Evolutionary conservation across 2,329 filamentous ascomycete species (phyloP).

Genomic region (Claviceps quebecensis): DNA sequence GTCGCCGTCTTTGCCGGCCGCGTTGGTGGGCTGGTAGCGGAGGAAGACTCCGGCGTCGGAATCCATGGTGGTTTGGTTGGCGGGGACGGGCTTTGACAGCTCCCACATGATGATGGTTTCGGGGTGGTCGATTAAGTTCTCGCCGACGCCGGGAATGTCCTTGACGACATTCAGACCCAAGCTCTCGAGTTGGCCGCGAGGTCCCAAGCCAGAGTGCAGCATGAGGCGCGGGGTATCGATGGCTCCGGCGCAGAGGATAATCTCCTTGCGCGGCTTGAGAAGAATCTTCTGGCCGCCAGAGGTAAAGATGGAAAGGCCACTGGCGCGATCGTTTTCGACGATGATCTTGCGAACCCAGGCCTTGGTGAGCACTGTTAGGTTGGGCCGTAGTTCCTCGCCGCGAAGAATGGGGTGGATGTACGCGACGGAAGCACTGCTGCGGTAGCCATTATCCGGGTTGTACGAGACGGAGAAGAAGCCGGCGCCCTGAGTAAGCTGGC

Average conservation of each 20-base stretch:
- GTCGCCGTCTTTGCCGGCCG: constrained; percentile 52
- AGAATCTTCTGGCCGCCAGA: constrained; percentile 37
- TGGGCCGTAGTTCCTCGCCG: constrained; percentile 68
- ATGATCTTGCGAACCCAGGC: constrained; percentile 78
- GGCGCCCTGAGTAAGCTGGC: constrained; percentile 59
- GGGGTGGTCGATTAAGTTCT: constrained; percentile 47
- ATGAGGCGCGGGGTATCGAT: constrained; percentile 64
- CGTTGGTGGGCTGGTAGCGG: constrained; percentile 59
- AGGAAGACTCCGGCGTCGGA: constrained; percentile 83
- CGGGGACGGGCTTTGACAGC: constrained; percentile 60
- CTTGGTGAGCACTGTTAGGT: constrained; percentile 75
- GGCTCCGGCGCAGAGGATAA: constrained; percentile 65
- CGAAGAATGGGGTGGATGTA: constrained; percentile 87
- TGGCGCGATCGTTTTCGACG: constrained; percentile 53
- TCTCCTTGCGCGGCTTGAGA: constrained; percentile 58
- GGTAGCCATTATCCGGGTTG: constrained; percentile 74
- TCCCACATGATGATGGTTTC: constrained; percentile 57
- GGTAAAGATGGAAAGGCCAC: constrained; percentile 55
- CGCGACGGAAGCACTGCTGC: constrained; percentile 76
- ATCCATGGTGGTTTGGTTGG: constrained; percentile 79
- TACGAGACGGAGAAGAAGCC: constrained; percentile 88
- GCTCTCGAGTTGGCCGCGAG: constrained; percentile 36
- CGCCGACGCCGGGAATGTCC: constrained; percentile 44
- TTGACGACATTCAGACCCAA: constrained; percentile 41
- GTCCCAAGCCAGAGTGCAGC: constrained; percentile 43